A percentile compares a stretch with the other conserved stretches of the same genome.
Conservation (phyloP, 257 asterid genomes). For the Petunia secreta region DNA sequence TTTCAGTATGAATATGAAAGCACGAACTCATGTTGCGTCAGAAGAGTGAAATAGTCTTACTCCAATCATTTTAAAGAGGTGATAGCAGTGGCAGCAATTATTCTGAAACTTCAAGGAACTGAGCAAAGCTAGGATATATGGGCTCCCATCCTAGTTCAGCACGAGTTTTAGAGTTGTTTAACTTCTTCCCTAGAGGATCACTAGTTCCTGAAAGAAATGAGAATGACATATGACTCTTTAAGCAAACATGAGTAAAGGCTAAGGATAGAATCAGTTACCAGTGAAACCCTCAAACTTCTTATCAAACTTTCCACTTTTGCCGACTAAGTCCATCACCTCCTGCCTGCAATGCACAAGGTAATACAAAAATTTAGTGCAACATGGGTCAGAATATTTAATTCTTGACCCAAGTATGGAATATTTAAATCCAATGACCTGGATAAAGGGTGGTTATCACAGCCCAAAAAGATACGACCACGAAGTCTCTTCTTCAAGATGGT, state of each 20-base stretch:
- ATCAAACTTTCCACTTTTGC: conserved; percentile 67
- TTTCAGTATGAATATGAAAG: neutral
- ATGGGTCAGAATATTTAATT: neutral
- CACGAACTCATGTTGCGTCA: neutral
- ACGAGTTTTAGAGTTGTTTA: conserved; percentile 78
- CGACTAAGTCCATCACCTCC: conserved; percentile 78
- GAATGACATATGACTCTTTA: neutral
- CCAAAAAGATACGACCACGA: conserved; percentile 69
- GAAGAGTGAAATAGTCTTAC: neutral
- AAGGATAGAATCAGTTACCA: conserved; percentile 46
- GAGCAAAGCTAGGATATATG: conserved; percentile 76
- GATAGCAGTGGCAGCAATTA: conserved; percentile 9
- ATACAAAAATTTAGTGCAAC: neutral
- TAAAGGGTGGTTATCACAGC: conserved; percentile 89
- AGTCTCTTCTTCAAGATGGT: conserved; percentile 74
- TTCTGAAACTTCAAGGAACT: conserved; percentile 65
- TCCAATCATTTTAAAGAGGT: neutral
- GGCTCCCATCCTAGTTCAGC: conserved; percentile 89
- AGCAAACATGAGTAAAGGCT: neutral
- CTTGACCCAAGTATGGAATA: neutral
- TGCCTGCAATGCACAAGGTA: conserved; percentile 55
- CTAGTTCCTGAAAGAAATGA: conserved; percentile 58
- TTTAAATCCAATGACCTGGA: conserved; percentile 59
- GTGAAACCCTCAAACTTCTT: conserved; percentile 75
- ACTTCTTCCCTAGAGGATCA: conserved; percentile 84